Base-by-base conservation (phyloP, 148 eudicot genomes). In the Arctostaphylos glauca region DNA sequence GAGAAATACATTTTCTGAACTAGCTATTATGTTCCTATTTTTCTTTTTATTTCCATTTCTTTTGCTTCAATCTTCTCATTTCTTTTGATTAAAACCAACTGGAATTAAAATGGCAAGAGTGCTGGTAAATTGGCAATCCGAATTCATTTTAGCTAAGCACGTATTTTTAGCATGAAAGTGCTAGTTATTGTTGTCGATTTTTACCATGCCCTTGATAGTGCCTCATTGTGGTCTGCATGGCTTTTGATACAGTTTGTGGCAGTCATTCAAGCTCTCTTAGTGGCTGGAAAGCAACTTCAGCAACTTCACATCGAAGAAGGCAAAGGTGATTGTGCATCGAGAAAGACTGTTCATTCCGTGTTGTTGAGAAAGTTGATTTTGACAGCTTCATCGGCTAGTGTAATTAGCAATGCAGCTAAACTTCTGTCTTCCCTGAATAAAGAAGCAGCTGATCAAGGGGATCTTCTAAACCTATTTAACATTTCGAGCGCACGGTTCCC, bases 391-490 rank as follows among this genome's bases (percentile, higher is more conserved):
- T 89, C 99, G 62, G 88, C 97, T 46, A 88, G 92, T 80, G 83
- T 96, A 78, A 88, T 91, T 47, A 81, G 80, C 87, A 88, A 80
- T 77, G 91, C 95, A 80, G 84, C 89, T 52, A 89, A 88, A 80
- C 94, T 96, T 86, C 74, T 94, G 81, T 94, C 99, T 48, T 77
- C 85, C 59, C 85, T 96, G 52, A 93, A 91, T 86, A 92, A 90
- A 83, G 99, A 96, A 86, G 99, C 99, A 70, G 99, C 98, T 79
- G 90, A 87, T 47, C 84, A 89, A 89, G 87, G 90, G 54, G 95
- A 96, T 84, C 84, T 90, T 77, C 81, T 87, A 49, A 93, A 94
- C 83, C 88, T 96, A 59, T 93, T 96, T 81, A 84, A 80, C 66
- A 77, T 84, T 75, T 83, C 88, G 21, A 89, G 90, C 81, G 95